Conservation (phyloP, 257 asterid species). For the Solanum neorickii region DNA sequence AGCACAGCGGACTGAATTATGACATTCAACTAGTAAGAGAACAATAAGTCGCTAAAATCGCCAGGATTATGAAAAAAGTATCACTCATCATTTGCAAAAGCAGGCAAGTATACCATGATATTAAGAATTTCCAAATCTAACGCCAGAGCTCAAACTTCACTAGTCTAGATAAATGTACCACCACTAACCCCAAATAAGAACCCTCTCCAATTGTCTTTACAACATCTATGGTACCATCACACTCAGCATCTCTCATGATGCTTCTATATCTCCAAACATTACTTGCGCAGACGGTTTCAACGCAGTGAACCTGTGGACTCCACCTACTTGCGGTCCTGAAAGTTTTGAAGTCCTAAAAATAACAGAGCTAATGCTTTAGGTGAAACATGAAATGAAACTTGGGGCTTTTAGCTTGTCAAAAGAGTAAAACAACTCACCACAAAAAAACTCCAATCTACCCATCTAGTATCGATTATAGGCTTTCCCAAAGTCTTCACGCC, state of each 20-base stretch:
- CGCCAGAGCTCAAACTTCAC: background rate
- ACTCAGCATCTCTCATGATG: background rate
- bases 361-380: background rate
- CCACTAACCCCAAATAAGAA: background rate
- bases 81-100: background rate
- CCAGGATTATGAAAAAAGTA: background rate
- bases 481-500: constrained; percentile 62
- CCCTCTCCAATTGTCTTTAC: background rate
- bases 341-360: constrained; percentile 17
- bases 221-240: background rate
- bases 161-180: background rate
- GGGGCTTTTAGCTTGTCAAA: background rate
- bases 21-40: background rate
- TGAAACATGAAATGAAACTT: background rate
- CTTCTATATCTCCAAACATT: background rate
- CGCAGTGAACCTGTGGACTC: constrained; percentile 18
- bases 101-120: background rate
- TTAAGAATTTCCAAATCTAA: background rate
- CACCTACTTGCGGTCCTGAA: constrained; percentile 51
- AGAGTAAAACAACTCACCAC: constrained; percentile 62
- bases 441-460: constrained; percentile 22
- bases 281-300: constrained; percentile 42
- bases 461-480: constrained; percentile 56
- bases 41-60: background rate
- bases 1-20: background rate